Evolutionary conservation across 495 filamentous ascomycete genomes (phyloP).

Genomic region (Geopyxis carbonaria): DNA sequence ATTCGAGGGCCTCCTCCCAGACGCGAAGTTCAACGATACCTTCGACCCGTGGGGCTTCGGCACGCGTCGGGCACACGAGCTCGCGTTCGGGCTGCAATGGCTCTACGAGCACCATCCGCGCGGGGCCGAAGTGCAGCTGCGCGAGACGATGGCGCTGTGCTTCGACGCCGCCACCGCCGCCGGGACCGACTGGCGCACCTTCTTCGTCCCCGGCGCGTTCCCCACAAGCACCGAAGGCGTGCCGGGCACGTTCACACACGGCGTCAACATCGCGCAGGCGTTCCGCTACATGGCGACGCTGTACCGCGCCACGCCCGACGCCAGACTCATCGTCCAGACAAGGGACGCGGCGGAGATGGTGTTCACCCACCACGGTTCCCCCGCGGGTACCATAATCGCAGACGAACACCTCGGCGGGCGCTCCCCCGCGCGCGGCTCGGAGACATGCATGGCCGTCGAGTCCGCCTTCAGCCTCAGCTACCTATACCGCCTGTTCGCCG

Average conservation of each 20-base stretch:
- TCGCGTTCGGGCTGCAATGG: constrained; percentile 6
- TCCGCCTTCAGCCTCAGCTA: constrained; percentile 31
- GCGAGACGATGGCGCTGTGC: constrained; percentile 4
- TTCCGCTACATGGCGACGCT: constrained; percentile 3
- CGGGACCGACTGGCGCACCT: constrained; percentile 4
- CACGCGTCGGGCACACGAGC: constrained; percentile 2
- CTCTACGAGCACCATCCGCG: constrained; percentile 4
- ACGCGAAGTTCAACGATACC: neutral
- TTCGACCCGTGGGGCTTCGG: constrained; percentile 7
- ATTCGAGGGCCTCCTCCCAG: constrained; percentile 4
- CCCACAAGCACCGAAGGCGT: constrained; percentile 3
- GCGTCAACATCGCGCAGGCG: constrained; percentile 6
- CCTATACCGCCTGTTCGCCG: constrained; percentile 28
- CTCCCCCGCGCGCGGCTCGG: constrained; percentile 8
- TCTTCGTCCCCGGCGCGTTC: constrained; percentile 6
- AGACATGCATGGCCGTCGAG: constrained; percentile 31
- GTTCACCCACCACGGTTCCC: constrained; percentile 2
- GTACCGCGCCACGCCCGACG: neutral
- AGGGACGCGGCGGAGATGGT: constrained; percentile 1
- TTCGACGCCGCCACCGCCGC: constrained; percentile 2
- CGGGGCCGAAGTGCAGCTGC: constrained; percentile 1
- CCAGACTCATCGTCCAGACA: neutral
- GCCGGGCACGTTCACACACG: constrained; percentile 2
- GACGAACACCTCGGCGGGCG: constrained; percentile 6
- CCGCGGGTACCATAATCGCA: constrained; percentile 5